phyloP scores from a whole-genome alignment of 805 yeast genomes.

The Ogataea glucozyma region DNA sequence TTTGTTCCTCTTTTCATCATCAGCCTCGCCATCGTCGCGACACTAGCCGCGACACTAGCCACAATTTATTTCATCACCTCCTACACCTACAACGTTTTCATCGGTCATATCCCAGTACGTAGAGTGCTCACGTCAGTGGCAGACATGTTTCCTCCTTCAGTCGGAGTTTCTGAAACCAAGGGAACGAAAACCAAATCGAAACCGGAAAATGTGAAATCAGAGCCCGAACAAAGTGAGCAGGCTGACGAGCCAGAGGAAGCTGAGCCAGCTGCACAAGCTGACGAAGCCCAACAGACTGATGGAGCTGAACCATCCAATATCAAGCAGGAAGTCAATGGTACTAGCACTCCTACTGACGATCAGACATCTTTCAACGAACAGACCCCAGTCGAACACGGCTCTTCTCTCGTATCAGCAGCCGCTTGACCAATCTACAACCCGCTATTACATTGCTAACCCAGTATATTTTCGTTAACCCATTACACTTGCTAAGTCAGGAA shows the following conservation, averaged over 20 bases:
- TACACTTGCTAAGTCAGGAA: too few species aligned
- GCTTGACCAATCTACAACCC: too few species aligned
- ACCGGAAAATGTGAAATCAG: background rate
- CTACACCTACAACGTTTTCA: conserved; percentile 11
- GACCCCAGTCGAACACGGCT: background rate
- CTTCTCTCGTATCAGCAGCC: conserved; percentile 4
- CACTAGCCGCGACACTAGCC: conserved; percentile 14
- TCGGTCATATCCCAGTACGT: conserved; percentile 21
- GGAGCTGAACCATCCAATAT: background rate
- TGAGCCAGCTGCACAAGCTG: background rate
- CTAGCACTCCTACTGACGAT: conserved; percentile 2
- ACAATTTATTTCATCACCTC: conserved; percentile 13
- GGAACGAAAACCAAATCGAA: background rate
- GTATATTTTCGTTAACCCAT: too few species aligned
- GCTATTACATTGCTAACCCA: too few species aligned
- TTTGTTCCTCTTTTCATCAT: conserved; percentile 28
- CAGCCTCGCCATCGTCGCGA: conserved; percentile 18
- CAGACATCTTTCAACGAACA: background rate
- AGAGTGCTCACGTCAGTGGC: conserved; percentile 28
- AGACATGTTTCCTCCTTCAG: conserved; percentile 36
- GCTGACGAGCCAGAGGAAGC: background rate
- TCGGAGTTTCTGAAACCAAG: conserved; percentile 25
- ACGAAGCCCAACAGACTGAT: background rate
- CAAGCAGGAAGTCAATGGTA: conserved; percentile 4
- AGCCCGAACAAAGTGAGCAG: background rate